Conservation (phyloP, 805 yeast genomes). For the Ogataea minuta region DNA sequence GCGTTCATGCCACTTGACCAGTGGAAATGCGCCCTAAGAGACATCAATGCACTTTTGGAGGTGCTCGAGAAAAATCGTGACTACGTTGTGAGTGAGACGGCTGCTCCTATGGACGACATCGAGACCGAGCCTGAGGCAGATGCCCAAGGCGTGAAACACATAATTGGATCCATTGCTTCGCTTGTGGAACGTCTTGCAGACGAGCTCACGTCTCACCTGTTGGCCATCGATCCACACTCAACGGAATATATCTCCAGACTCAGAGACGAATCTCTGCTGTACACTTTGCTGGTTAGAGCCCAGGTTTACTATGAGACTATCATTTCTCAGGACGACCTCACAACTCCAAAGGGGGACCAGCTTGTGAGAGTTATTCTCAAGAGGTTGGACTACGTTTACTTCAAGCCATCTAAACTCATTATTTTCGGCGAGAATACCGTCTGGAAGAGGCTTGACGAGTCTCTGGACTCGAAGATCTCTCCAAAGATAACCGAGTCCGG, state of each 20-base stretch:
- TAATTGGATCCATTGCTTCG: constrained; percentile 82
- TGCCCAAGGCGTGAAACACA: constrained; percentile 63
- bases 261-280: constrained; percentile 78
- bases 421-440: constrained; percentile 65
- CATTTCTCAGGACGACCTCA: constrained; percentile 41
- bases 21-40: constrained; percentile 71
- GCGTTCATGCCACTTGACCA: constrained; percentile 73
- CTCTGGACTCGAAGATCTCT: constrained; percentile 34
- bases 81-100: constrained; percentile 76
- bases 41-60: constrained; percentile 59
- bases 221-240: constrained; percentile 90
- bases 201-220: constrained; percentile 85
- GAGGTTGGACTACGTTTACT: constrained; percentile 90
- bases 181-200: constrained; percentile 92
- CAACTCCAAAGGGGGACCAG: constrained; percentile 51
- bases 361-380: constrained; percentile 74
- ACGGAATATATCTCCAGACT: constrained; percentile 89
- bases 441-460: constrained; percentile 56
- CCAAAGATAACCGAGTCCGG: constrained; percentile 34
- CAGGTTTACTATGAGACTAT: constrained; percentile 81
- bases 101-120: constrained; percentile 66
- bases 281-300: constrained; percentile 73
- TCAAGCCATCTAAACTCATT: constrained; percentile 80
- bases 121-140: constrained; percentile 67
- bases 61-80: constrained; percentile 62